Percentiles rank a stretch among this genome's conserved stretches.
These are phyloP conservation scores for Sporothrix phasma DNA, from an alignment of 2,329 filamentous ascomycete genomes.

Conservation along the genomic window DNA sequence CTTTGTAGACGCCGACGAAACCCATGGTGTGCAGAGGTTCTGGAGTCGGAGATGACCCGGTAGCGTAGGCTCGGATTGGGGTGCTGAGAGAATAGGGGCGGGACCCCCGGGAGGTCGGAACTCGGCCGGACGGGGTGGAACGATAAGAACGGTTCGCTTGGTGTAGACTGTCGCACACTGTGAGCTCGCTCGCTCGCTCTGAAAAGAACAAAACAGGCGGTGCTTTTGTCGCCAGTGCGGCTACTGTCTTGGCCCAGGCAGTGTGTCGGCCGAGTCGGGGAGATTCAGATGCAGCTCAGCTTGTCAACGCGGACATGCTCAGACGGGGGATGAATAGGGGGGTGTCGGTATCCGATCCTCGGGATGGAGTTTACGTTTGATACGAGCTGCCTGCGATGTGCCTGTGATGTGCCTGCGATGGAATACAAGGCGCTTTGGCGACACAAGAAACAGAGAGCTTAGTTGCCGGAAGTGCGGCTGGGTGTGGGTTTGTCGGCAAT, in stretches of 20 bases:
- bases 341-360: not conserved
- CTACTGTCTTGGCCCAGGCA: not conserved
- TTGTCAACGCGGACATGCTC: slow-evolving; percentile 12
- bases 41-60: not conserved
- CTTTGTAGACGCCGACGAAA: slow-evolving; percentile 21
- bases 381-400: not conserved
- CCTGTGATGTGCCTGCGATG: too few species aligned
- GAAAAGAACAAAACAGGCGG: not conserved
- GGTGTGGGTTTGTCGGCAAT: not conserved
- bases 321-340: not conserved
- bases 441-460: not conserved
- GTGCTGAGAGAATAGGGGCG: not conserved
- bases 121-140: not conserved
- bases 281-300: not conserved
- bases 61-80: not conserved
- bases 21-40: slow-evolving; percentile 16
- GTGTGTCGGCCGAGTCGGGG: not conserved
- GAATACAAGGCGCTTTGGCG: not conserved
- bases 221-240: not conserved
- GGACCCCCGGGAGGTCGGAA: not conserved
- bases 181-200: not conserved
- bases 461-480: not conserved
- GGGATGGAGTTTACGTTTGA: not conserved
- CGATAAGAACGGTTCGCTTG: not conserved
- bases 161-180: not conserved